Conservation (phyloP, 1,284 basidiomycete genomes). For the Cutaneotrichosporon sp. region DNA sequence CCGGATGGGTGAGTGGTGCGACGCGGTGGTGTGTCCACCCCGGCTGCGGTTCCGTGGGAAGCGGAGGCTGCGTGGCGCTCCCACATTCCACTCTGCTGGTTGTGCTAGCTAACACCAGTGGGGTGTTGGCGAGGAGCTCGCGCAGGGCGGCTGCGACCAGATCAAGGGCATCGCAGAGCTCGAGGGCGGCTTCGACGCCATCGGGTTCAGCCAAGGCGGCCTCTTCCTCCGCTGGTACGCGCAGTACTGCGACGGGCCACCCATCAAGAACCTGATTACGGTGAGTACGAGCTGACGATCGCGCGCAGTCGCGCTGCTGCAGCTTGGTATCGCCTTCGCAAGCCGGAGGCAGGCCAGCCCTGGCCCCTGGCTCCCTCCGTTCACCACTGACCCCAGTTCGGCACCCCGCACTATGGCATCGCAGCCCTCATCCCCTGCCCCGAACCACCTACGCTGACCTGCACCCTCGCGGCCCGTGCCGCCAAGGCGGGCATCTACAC, state of each 20-base stretch:
- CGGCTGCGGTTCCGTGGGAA: neutral
- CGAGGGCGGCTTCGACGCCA: conserved; percentile 67
- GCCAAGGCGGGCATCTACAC: conserved; percentile 76
- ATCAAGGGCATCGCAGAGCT: conserved; percentile 16
- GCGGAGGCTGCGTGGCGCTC: too few relatives aligned
- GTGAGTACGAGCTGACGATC: conserved; percentile 45
- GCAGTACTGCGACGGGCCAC: conserved; percentile 77
- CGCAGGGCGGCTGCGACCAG: conserved; percentile 18
- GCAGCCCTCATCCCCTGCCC: conserved; percentile 52
- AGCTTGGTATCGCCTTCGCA: too few relatives aligned
- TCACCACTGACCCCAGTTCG: conserved; percentile 54
- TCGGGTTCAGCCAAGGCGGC: conserved; percentile 92
- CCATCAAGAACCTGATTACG: conserved; percentile 82
- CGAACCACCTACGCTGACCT: conserved; percentile 58
- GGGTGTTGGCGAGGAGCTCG: conserved; percentile 42
- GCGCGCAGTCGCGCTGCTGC: too few relatives aligned
- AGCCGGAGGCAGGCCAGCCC: too few relatives aligned
- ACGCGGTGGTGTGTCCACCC: too few relatives aligned
- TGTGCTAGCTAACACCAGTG: conserved; percentile 30
- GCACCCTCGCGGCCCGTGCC: conserved; percentile 71
- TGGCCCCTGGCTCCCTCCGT: too few relatives aligned
- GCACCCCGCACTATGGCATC: conserved; percentile 53
- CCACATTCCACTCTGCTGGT: too few relatives aligned
- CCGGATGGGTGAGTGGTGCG: conserved; percentile 76
- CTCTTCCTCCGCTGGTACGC: conserved; percentile 90